phyloP scores from a whole-genome alignment of 768 basidiomycete genomes.

The Amylocystis lapponica region DNA sequence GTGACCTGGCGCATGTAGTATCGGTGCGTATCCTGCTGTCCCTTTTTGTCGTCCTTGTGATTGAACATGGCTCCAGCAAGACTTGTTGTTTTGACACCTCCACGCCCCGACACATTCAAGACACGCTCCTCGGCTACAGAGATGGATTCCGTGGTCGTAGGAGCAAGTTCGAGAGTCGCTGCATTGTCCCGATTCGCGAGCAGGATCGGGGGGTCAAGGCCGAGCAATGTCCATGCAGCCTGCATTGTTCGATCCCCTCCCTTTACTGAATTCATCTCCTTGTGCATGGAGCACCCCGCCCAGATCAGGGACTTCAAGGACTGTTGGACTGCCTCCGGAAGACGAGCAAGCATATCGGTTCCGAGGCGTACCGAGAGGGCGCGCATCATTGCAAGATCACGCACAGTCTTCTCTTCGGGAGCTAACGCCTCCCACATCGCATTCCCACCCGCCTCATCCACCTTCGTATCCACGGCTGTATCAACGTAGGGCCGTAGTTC shows the following conservation, averaged over 20 bases:
- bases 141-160: background rate
- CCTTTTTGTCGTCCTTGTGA: slow-evolving; percentile 32
- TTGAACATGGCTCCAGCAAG: slow-evolving; percentile 27
- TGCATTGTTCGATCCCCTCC: slow-evolving; percentile 1
- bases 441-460: too few relatives aligned
- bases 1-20: slow-evolving; percentile 15
- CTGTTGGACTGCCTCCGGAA: too few relatives aligned
- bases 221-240: slow-evolving; percentile 3
- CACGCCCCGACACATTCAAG: slow-evolving; percentile 4
- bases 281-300: too few relatives aligned
- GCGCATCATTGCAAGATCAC: too few relatives aligned
- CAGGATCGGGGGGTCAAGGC: background rate
- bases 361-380: too few relatives aligned
- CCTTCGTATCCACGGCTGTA: too few relatives aligned
- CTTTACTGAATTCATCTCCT: too few relatives aligned
- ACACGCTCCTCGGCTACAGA: background rate
- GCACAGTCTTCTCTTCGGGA: too few relatives aligned
- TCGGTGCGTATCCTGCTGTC: slow-evolving; percentile 25
- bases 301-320: too few relatives aligned
- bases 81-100: slow-evolving; percentile 20
- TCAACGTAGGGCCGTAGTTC: too few relatives aligned
- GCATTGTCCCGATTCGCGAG: slow-evolving; percentile 7
- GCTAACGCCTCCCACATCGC: too few relatives aligned
- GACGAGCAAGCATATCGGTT: too few relatives aligned
- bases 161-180: background rate